Evolutionary conservation across 106 monocot genomes (phyloP).

Genomic region (Dioscorea alata): DNA sequence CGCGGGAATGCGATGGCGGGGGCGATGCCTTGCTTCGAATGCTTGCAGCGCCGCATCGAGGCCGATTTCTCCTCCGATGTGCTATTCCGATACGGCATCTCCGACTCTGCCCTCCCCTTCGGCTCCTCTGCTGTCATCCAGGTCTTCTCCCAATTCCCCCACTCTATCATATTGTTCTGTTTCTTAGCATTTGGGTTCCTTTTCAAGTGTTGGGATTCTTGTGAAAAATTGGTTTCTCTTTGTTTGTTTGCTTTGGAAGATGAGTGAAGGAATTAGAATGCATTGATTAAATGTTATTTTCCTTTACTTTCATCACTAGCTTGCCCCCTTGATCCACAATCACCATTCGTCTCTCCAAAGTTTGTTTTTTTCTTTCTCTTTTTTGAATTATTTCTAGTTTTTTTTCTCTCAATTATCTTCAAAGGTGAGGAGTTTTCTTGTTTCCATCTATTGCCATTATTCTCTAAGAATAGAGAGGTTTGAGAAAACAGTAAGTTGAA

Average conservation of each 20-base stretch:
- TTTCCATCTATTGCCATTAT: too few relatives aligned
- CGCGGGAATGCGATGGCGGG: slow-evolving; percentile 1
- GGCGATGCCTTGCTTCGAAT: slow-evolving; percentile 51
- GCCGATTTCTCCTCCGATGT: slow-evolving; percentile 45
- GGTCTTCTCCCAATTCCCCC: slow-evolving; percentile 16
- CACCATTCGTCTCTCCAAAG: too few relatives aligned
- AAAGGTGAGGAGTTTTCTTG: too few relatives aligned
- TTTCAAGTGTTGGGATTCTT: background rate
- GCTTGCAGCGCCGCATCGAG: slow-evolving; percentile 58
- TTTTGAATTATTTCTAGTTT: too few relatives aligned
- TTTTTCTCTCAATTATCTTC: too few relatives aligned
- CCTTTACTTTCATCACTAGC: too few relatives aligned
- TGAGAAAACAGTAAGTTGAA: too few relatives aligned
- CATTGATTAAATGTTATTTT: too few relatives aligned
- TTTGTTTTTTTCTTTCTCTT: too few relatives aligned
- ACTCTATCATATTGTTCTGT: background rate
- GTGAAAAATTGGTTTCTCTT: background rate
- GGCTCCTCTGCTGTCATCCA: slow-evolving; percentile 65
- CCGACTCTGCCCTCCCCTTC: slow-evolving; percentile 73
- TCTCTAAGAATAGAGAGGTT: too few relatives aligned
- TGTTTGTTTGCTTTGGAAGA: background rate
- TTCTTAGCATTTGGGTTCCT: background rate
- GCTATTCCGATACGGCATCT: slow-evolving; percentile 62
- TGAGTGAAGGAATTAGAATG: too few relatives aligned
- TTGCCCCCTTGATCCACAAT: too few relatives aligned